Base-by-base conservation (phyloP, 1,284 basidiomycete genomes). In the Hypsizygus ulmarius region DNA sequence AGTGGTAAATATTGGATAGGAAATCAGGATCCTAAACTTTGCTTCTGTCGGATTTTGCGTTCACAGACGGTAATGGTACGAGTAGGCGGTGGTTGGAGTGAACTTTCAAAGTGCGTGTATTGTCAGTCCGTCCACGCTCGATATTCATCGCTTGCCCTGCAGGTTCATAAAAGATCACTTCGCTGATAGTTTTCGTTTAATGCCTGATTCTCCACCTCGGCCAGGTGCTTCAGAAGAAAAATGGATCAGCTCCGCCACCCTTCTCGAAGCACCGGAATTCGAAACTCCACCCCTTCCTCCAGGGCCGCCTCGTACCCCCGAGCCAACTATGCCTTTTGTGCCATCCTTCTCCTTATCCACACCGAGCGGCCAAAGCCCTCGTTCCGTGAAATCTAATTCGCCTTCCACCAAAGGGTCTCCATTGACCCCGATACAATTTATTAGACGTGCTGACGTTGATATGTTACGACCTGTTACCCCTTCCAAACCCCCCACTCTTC, bases 1-100 rank as follows among this genome's bases (percentile, higher is more conserved):
- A 92, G 90, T 51, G 93, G 93, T 12, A 93, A 92, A 62, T 97
- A 97, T 64, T 95, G 91, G 91, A 96, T 97, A 58, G 93, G 93
- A 8, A 84, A 90, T 54, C 81, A 88, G 54, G 88, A 93, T 43
- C 82, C 93, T 1, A 93, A 86, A 63, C 72, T 95, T 14, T 93
- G 90, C 65, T 96, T 94, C 64, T 95, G 93, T 65, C 81, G 93
- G 15, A 95, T 96, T 47, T 69, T 96, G 29, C 82, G 91, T n/a
- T 93, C 89, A 2, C 87, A 91, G 57, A 94, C 89, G 0, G 93
- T 96, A 52, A 96, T 97, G 93, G 92, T 97, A 34, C 82, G 93
- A 51, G 90, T 95, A 12, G 93, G 93, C 25, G 93, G 93, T 38
- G 93, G 93, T n/a, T 96, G 93, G 93, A 73, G 82, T 46, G 93